Evolutionary conservation across 1,284 basidiomycete species (phyloP).

Genomic region (Mycosarcoma mackinlayi): DNA sequence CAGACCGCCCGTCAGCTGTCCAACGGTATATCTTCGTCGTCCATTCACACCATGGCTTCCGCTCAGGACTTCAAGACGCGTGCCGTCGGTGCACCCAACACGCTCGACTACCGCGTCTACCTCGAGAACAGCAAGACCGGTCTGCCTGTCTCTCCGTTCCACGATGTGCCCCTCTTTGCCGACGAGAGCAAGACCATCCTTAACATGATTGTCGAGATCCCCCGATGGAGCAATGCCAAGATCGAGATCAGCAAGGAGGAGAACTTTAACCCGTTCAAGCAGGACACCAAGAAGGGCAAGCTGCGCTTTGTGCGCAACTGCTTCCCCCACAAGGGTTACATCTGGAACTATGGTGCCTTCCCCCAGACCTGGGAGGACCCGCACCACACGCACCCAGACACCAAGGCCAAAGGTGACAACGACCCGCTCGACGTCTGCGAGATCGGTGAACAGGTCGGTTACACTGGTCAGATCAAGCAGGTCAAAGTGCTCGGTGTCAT

Average conservation of each 20-base stretch:
- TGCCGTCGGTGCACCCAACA: constrained; percentile 87
- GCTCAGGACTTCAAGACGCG: constrained; percentile 75
- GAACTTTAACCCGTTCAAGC: constrained; percentile 98
- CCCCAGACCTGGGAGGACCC: constrained; percentile 99
- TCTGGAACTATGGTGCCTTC: constrained; percentile 76
- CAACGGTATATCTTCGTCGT: constrained; percentile 11
- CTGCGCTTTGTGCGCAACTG: constrained; percentile 98
- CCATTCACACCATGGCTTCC: constrained; percentile 41
- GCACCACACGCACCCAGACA: constrained; percentile 85
- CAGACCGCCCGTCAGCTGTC: constrained; percentile 60
- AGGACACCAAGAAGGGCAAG: constrained; percentile 95
- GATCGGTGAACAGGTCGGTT: constrained; percentile 98
- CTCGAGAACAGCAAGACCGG: constrained; percentile 74
- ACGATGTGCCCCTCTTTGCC: constrained; percentile 68
- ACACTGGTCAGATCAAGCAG: constrained; percentile 98
- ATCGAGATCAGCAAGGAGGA: constrained; percentile 99
- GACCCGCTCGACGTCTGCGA: constrained; percentile 99
- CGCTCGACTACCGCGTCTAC: constrained; percentile 93
- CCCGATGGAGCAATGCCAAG: constrained; percentile 97
- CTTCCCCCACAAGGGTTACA: constrained; percentile 98
- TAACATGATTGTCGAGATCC: constrained; percentile 77
- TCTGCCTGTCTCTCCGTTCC: constrained; percentile 65
- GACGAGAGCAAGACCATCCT: constrained; percentile 74
- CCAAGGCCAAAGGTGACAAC: constrained; percentile 98
- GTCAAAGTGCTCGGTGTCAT: constrained; percentile 99